Base-by-base conservation (phyloP, 148 eudicot species). In the Pouteria glomerata region DNA sequence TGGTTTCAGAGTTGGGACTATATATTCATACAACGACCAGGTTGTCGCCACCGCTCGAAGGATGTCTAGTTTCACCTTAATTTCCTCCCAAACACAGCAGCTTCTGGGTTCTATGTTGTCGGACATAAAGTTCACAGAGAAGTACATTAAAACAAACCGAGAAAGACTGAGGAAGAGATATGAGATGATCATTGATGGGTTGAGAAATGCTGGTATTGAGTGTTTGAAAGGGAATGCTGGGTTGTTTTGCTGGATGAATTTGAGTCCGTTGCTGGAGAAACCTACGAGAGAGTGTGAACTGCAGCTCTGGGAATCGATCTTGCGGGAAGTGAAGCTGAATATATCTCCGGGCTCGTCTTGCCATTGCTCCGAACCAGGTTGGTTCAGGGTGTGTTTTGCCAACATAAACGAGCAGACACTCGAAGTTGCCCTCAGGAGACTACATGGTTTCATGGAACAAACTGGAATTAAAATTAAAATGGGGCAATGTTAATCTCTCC, bases 311-410 rank as follows among this genome's bases (percentile, higher is more conserved):
- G 65, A 58, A 1, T 50, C 69, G 4, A 85, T 88, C 42, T 72
- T 92, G n/a, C 56, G 80, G 37, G 86, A 88, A 12, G 87, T 86
- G 68, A 92, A 86, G 81, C 60, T 92, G 19, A 92, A 92, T 59
- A 85, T 92, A 0, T 90, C 97, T 13, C 96, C 97, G 0, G 97
- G 97, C 2, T 83, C 81, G 1, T 90, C 97, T 0, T 90, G 96
- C 62, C 97, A 86, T 70, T 92, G 93, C 52, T 86, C 89, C 0
- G 91, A 90, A 16, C 88, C 93, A 0, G 93, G 97, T 19, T 92
- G 97, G 97, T 92, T 92, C 70, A 77, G 97, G 73, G 96, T 90
- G 24, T 92, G 96, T 73, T 92, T 90, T 78, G 96, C 97, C 0
- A 90, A 92, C 56, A 92, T 92, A 96, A 92, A 88, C 67, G 89